Evolutionary conservation across 257 asterid species (phyloP).

Genomic region (Capsicum chinense): DNA sequence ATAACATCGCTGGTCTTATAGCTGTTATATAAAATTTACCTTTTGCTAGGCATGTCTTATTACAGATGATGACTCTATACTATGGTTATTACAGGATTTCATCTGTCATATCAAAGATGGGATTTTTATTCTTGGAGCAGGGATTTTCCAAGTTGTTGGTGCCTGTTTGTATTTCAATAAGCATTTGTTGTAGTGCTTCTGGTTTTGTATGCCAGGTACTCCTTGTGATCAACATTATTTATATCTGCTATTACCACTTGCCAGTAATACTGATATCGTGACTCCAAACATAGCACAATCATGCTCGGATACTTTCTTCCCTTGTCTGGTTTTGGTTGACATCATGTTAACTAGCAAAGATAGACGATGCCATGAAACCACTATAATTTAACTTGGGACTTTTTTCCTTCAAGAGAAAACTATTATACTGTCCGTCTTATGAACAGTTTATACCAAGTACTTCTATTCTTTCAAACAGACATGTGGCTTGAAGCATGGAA

Average conservation of each 20-base stretch:
- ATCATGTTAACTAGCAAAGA: not conserved
- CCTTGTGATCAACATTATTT: conserved; percentile 2
- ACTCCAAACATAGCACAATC: conserved; percentile 5
- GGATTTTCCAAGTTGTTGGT: conserved; percentile 76
- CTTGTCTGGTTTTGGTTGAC: conserved; percentile 9
- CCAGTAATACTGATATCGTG: not conserved
- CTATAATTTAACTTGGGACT: not conserved
- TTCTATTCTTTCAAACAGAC: conserved; percentile 53
- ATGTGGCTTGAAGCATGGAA: conserved; percentile 94
- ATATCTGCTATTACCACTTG: conserved; percentile 2
- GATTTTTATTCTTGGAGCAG: conserved; percentile 92
- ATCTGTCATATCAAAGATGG: conserved; percentile 91
- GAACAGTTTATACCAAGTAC: not conserved
- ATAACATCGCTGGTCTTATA: not conserved
- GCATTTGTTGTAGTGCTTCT: conserved; percentile 89
- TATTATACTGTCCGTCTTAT: conserved; percentile 5
- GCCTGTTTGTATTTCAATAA: conserved; percentile 74
- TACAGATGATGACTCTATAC: not conserved
- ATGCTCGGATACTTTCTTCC: not conserved
- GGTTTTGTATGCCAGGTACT: conserved; percentile 90
- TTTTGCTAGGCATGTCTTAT: not conserved
- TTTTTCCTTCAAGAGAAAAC: not conserved
- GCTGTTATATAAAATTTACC: not conserved
- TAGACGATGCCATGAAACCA: conserved; percentile 1
- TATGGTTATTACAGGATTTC: conserved; percentile 66